Percentiles rank a stretch among this genome's conserved stretches.
Conservation (phyloP, 768 basidiomycete species). For the Infundibulicybe gibba region DNA sequence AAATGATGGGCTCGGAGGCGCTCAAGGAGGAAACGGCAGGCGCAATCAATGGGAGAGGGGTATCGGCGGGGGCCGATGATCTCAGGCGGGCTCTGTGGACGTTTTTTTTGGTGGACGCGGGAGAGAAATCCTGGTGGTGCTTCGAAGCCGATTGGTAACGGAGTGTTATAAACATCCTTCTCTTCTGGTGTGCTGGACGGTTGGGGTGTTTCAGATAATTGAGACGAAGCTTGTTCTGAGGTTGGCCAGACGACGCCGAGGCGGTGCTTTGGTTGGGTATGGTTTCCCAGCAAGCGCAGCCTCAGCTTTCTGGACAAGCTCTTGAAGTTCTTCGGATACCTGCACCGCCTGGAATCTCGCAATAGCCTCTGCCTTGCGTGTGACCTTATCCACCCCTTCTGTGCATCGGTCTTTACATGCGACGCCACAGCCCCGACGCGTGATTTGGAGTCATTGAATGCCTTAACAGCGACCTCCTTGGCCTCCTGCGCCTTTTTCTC, state of each 20-base stretch:
- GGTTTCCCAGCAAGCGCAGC: conserved; percentile 55
- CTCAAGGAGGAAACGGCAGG: conserved; percentile 72
- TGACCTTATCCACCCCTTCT: conserved; percentile 21
- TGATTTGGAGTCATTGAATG: conserved; percentile 40
- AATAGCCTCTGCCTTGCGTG: conserved; percentile 11
- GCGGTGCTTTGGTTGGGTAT: conserved; percentile 19
- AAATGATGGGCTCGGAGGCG: conserved; percentile 86
- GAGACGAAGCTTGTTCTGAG: background rate
- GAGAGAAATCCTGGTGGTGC: conserved; percentile 85
- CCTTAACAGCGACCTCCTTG: conserved; percentile 34
- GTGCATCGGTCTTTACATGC: conserved; percentile 46
- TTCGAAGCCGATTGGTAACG: conserved; percentile 91
- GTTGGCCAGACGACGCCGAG: conserved; percentile 9
- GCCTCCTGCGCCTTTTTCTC: conserved; percentile 35
- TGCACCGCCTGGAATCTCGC: conserved; percentile 21
- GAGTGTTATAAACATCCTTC: conserved; percentile 58
- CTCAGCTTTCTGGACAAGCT: conserved; percentile 71
- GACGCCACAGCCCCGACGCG: conserved; percentile 38
- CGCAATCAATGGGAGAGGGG: conserved; percentile 72
- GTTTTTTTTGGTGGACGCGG: conserved; percentile 50
- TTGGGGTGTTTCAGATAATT: conserved; percentile 1
- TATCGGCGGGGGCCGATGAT: conserved; percentile 11
- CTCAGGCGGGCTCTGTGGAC: conserved; percentile 15
- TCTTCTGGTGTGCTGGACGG: conserved; percentile 10
- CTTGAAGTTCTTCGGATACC: conserved; percentile 61